These are phyloP conservation scores for Euphorbia lathyris DNA, from an alignment of 345 rosid genomes.

Conservation along the genomic window DNA sequence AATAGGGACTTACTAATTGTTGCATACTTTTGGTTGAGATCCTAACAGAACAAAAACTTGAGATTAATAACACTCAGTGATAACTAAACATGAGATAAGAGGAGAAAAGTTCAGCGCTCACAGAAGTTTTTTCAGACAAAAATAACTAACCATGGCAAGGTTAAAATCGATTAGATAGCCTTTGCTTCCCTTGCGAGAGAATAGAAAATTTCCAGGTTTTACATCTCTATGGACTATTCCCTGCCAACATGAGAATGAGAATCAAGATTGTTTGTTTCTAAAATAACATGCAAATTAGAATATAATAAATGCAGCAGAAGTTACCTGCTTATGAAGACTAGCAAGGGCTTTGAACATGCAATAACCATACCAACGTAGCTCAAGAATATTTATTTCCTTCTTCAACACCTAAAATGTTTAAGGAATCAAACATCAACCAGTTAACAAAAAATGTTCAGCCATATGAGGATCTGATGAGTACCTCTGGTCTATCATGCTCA, in stretches of 20 bases:
- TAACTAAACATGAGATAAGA: slow-evolving; percentile 1
- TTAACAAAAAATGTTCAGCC: slow-evolving; percentile 6
- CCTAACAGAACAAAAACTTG: slow-evolving; percentile 46
- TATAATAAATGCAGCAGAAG: neutral
- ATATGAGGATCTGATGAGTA: slow-evolving; percentile 19
- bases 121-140: slow-evolving; percentile 2
- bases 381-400: slow-evolving; percentile 65
- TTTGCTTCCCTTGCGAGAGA: slow-evolving; percentile 63
- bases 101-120: neutral
- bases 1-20: slow-evolving; percentile 45
- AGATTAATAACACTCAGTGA: slow-evolving; percentile 3
- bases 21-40: slow-evolving; percentile 67
- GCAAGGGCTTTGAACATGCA: slow-evolving; percentile 88
- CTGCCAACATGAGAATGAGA: slow-evolving; percentile 35
- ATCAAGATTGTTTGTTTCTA: neutral
- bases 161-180: slow-evolving; percentile 96
- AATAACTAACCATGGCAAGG: slow-evolving; percentile 78
- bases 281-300: neutral
- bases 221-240: slow-evolving; percentile 94
- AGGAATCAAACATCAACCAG: slow-evolving; percentile 15
- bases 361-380: slow-evolving; percentile 75
- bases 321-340: slow-evolving; percentile 84
- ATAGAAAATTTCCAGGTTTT: slow-evolving; percentile 96
- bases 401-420: slow-evolving; percentile 48
- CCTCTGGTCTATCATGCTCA: slow-evolving; percentile 96